Conservation (phyloP, 1,284 basidiomycete genomes). For the Austroboletus niveus region DNA sequence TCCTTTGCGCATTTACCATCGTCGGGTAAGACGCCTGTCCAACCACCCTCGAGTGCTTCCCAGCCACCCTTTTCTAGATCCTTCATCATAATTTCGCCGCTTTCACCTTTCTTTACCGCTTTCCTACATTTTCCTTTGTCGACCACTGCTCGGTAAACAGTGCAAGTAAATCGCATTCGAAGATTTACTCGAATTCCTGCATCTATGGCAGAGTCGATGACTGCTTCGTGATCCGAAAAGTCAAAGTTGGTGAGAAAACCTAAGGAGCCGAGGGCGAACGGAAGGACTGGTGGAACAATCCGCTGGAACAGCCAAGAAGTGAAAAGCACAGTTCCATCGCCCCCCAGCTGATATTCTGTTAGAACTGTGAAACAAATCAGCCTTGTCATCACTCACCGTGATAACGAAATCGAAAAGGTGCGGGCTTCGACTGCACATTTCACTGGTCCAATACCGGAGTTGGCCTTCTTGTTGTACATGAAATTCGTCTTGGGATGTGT, state of each 20-base stretch:
- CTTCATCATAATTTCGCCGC: conserved; percentile 93
- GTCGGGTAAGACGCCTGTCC: conserved; percentile 41
- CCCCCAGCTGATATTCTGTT: conserved; percentile 68
- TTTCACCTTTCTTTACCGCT: conserved; percentile 88
- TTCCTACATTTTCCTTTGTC: conserved; percentile 70
- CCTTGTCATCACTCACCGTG: conserved; percentile 61
- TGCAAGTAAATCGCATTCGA: conserved; percentile 99
- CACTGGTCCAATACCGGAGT: conserved; percentile 94
- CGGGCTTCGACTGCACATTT: conserved; percentile 91
- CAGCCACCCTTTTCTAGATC: conserved; percentile 86
- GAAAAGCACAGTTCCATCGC: conserved; percentile 98
- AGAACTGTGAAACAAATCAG: conserved; percentile 9
- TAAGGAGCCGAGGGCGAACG: conserved; percentile 97
- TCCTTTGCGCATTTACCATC: conserved; percentile 64
- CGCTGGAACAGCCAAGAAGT: conserved; percentile 99
- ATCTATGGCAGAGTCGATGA: conserved; percentile 90
- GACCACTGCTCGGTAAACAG: conserved; percentile 89
- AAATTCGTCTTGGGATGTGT: conserved; percentile 40
- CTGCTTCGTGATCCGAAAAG: conserved; percentile 83
- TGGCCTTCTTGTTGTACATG: conserved; percentile 72
- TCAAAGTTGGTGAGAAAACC: conserved; percentile 99
- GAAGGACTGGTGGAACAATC: conserved; percentile 95
- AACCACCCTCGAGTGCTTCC: conserved; percentile 88
- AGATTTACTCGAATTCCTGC: conserved; percentile 96
- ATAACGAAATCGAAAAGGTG: conserved; percentile 98